These are phyloP conservation scores for Fraxinus floribunda DNA, from an alignment of 305 asterid genomes.

Conservation along the genomic window DNA sequence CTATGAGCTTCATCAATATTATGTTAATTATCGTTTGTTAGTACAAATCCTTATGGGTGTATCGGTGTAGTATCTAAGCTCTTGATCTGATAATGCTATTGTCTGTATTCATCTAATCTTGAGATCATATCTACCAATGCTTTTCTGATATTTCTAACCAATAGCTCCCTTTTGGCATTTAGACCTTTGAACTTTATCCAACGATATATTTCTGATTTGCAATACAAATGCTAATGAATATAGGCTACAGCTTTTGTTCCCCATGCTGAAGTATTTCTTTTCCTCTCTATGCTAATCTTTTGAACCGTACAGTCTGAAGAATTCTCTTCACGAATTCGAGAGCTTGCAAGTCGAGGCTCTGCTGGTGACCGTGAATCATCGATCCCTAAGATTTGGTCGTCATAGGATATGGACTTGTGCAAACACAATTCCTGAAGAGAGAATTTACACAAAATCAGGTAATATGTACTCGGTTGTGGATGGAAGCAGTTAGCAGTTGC, in stretches of 20 bases:
- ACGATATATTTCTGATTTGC: not conserved
- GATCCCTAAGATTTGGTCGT: slow-evolving; percentile 63
- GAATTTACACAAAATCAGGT: not conserved
- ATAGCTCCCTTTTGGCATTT: not conserved
- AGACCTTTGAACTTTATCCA: not conserved
- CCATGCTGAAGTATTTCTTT: not conserved
- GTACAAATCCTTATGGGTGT: not conserved
- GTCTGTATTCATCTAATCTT: not conserved
- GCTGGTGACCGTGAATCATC: slow-evolving; percentile 42
- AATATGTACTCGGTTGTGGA: not conserved
- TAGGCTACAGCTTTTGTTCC: not conserved
- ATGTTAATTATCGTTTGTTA: not conserved
- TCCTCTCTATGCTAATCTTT: not conserved
- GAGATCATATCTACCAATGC: not conserved
- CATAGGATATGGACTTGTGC: slow-evolving; percentile 23
- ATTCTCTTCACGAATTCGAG: slow-evolving; percentile 75
- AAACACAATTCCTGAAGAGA: not conserved
- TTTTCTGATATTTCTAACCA: not conserved
- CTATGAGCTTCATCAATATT: not conserved
- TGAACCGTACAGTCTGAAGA: slow-evolving; percentile 62
- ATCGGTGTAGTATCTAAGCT: not conserved
- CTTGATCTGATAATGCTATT: not conserved
- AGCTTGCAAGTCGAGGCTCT: slow-evolving; percentile 76
- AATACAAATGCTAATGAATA: not conserved
- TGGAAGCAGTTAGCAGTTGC: not conserved